These are phyloP conservation scores for Phytophthora uliginosa DNA, from an alignment of 352 stramenopile species.

Conservation along the genomic window DNA sequence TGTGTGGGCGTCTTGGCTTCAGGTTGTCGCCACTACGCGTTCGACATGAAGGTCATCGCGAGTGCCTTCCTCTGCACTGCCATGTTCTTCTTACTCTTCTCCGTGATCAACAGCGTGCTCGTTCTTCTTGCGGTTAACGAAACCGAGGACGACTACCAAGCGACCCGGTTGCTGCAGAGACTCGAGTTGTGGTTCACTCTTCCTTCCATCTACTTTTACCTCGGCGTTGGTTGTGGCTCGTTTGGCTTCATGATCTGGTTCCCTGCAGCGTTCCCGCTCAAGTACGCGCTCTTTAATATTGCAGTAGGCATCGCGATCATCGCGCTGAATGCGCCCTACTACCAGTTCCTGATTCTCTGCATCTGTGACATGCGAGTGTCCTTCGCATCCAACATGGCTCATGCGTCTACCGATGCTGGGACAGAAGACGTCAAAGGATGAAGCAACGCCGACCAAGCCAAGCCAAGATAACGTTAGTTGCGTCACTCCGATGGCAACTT, in stretches of 20 bases:
- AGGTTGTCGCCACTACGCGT: conserved; percentile 28
- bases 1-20: conserved; percentile 32
- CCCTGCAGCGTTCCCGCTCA: conserved; percentile 33
- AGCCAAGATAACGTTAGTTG: background rate
- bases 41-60: conserved; percentile 18
- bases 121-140: conserved; percentile 14
- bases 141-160: conserved; percentile 32
- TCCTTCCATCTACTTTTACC: conserved; percentile 43
- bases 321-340: conserved; percentile 34
- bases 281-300: conserved; percentile 20
- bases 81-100: conserved; percentile 41
- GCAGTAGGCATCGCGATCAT: conserved; percentile 26
- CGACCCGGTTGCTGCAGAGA: conserved; percentile 19
- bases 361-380: conserved; percentile 33
- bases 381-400: conserved; percentile 23
- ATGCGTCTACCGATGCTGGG: conserved; percentile 7
- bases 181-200: conserved; percentile 37
- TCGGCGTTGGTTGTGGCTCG: conserved; percentile 27
- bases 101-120: conserved; percentile 36
- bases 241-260: conserved; percentile 45
- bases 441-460: background rate
- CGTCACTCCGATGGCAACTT: background rate
- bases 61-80: conserved; percentile 27
- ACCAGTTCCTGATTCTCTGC: conserved; percentile 45
- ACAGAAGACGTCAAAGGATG: background rate